phyloP scores from a whole-genome alignment of 352 stramenopile genomes.

The Sclerospora graminicola region DNA sequence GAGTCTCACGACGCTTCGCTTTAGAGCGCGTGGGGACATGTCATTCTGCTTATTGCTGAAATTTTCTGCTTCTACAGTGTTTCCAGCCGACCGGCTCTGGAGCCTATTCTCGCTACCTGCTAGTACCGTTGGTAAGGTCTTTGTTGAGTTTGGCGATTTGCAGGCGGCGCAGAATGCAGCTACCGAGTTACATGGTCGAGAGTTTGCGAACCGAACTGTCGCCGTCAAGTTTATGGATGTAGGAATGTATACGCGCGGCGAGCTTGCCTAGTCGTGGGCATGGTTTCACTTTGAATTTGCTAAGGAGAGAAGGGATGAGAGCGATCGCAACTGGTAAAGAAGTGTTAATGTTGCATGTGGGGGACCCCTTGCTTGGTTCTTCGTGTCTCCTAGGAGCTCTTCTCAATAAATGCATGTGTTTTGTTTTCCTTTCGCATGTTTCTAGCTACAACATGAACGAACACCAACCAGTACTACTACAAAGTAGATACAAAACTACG shows the following conservation, averaged over 20 bases:
- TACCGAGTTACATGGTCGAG: too few relatives aligned
- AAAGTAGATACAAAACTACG: background rate
- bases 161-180: constrained; percentile 58
- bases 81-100: too few relatives aligned
- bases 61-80: too few relatives aligned
- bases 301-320: constrained; percentile 2
- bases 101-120: too few relatives aligned
- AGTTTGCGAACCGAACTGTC: too few relatives aligned
- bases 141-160: constrained; percentile 88
- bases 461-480: background rate
- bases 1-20: too few relatives aligned
- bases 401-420: constrained; percentile 27
- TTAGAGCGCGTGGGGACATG: too few relatives aligned
- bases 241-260: constrained; percentile 70
- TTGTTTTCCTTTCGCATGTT: constrained; percentile 7
- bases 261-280: constrained; percentile 47
- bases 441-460: background rate
- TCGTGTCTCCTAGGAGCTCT: constrained; percentile 8
- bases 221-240: constrained; percentile 87
- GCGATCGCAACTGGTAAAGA: constrained; percentile 6
- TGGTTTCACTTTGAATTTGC: constrained; percentile 4
- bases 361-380: background rate
- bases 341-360: background rate
- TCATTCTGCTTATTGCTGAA: too few relatives aligned
- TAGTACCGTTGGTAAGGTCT: constrained; percentile 88